Evolutionary conservation across 176 grass and related monocot species (phyloP), one percentile per base, ranked within the genome.

Genomic region (Triticum turgidum): DNA sequence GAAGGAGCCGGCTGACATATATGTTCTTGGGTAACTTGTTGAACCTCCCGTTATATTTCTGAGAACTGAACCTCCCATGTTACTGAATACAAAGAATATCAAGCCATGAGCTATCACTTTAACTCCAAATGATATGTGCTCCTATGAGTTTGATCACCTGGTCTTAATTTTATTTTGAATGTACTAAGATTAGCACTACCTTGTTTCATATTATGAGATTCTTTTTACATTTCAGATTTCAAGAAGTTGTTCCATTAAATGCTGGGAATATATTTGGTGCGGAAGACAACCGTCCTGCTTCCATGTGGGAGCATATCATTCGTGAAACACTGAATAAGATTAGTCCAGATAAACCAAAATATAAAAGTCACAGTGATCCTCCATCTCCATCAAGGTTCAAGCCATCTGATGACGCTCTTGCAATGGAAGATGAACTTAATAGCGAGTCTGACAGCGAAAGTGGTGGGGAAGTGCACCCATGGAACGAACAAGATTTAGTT

Each of bases 231-330:
- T 88, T 71, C 84, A 98, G 97, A 29, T 94, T 98, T 94, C 97
- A 98, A 89, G 97, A 98, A 92, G 90, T 98, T 88, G 94, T 98
- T 87, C 97, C 97, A 77, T 65, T 98, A 80, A 98, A 98, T 87
- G 94, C 94, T 54, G 97, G 97, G 76, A 98, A 98, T 77, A 94
- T 98, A 87, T 92, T 98, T 68, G 97, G 97, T 13, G 97, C 93
- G 61, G 97, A 96, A 90, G 97, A 98, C 59, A 94, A 59, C 75
- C 90, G 94, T 13, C 97, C 97, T 24, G 79, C 92, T 84, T 80
- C 61, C 51, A 87, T 80, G 87, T 98, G 97, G 97, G 97, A 98
- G 45, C 51, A 76, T 78, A 90, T 94, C 61, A 94, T 98, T 80
- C 88, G 97, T 84, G 83, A 94, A 78, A 96, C 94, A 52, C 77